Evolutionary conservation across 225 moss, liverwort and hornwort species (phyloP), one percentile per base, ranked within the genome.

Genomic region (Neckera pumila): DNA sequence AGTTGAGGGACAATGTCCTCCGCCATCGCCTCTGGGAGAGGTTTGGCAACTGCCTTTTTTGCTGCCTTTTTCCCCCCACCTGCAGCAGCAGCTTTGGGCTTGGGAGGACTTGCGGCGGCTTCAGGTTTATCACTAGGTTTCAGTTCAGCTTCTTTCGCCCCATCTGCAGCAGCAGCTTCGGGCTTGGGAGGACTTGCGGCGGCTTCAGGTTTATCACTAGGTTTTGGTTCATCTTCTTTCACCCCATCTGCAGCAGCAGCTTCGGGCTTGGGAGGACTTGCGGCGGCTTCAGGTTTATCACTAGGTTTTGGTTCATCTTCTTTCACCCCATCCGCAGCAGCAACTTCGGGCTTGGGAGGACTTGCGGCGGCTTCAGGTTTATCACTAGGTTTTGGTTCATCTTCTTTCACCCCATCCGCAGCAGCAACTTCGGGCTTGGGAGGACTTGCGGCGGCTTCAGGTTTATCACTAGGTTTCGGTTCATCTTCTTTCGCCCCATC

Each of bases 1-100:
- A 99, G 47, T 36, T 87, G 84, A 56, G 97, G 97, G 72, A 97
- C 91, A 42, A 96, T 84, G 69, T 96, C 96, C 74, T 99, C 97
- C 66, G 85, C 83, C 94, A 99, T 99, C 28, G 92, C 93, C 84
- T 88, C 91, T 21, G 91, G 75, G 13, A 99, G 88, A 49, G 96
- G 91, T 92, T 96, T 95, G 28, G 73, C 88, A 78, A 87, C 92
- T 66, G 85, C 90, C 90, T 92, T 95, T 8, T 92, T 95, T 8
- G 90, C 89, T 78, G 92, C 91, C 88, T 92, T 94, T 80, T 95
- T 93, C 74, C 81, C 85, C 60, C 89, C 93, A 61, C 86, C 90
- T 71, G 90, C 92, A 87, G 94, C 87, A 84, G 85, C 89, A 63
- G 74, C 89, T 91, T 92, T 93, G 57, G 95, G 86, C 70, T 89